Evolutionary conservation across 768 basidiomycete species (phyloP).

Genomic region (Lepiota brunneoincarnata): DNA sequence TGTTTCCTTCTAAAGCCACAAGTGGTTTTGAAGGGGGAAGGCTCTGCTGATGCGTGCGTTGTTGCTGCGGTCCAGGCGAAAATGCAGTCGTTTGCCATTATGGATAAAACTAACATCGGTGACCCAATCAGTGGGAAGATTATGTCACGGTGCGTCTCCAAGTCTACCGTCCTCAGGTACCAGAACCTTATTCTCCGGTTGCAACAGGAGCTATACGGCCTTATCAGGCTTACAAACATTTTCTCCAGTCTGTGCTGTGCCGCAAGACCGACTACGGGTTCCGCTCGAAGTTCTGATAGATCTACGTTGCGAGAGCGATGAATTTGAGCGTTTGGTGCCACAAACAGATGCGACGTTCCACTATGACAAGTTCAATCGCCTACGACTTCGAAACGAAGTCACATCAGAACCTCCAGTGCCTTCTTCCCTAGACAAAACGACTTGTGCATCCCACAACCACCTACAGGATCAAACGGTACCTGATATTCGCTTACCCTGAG

Average conservation of each 20-base stretch:
- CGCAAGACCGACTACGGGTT: conserved; percentile 53
- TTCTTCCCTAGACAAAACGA: conserved; percentile 33
- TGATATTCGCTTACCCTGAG: neutral
- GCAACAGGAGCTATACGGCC: conserved; percentile 67
- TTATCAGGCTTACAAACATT: conserved; percentile 86
- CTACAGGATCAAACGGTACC: conserved; percentile 33
- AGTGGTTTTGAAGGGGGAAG: conserved; percentile 70
- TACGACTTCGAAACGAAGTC: conserved; percentile 74
- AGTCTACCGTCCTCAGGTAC: neutral
- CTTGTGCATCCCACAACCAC: conserved; percentile 21
- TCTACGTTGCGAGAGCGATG: conserved; percentile 72
- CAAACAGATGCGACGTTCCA: conserved; percentile 83
- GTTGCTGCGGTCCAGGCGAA: conserved; percentile 82
- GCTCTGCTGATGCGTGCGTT: conserved; percentile 51
- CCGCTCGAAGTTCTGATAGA: conserved; percentile 93
- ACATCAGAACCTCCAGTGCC: conserved; percentile 45
- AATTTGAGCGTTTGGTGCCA: conserved; percentile 88
- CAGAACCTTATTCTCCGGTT: neutral
- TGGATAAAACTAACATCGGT: conserved; percentile 74
- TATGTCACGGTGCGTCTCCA: conserved; percentile 65
- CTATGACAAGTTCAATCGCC: conserved; percentile 93
- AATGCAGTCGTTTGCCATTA: conserved; percentile 73
- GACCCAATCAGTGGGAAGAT: conserved; percentile 86
- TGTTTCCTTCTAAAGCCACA: conserved; percentile 91
- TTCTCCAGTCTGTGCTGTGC: conserved; percentile 53